A percentile compares a stretch with the other conserved stretches of the same genome.
Conservation (phyloP, 768 basidiomycete species). For the Phylloporus scabripes region DNA sequence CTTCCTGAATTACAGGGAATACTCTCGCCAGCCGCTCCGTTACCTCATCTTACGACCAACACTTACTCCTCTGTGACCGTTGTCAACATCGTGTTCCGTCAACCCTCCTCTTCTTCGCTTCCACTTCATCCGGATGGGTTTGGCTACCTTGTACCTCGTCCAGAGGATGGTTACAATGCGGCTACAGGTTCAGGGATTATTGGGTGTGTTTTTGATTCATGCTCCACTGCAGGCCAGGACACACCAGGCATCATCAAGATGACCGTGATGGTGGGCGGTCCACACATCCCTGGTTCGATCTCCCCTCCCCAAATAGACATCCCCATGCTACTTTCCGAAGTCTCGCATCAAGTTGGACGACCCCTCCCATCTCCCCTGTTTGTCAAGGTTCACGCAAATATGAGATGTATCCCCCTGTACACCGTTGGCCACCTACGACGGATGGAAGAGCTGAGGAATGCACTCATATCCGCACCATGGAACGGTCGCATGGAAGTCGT, state of each 20-base stretch:
- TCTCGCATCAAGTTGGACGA: conserved; percentile 43
- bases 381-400: conserved; percentile 49
- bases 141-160: conserved; percentile 89
- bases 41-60: conserved; percentile 69
- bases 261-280: conserved; percentile 89
- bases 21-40: conserved; percentile 34
- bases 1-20: conserved; percentile 47
- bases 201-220: conserved; percentile 89
- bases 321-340: conserved; percentile 22
- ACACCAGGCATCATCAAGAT: conserved; percentile 56
- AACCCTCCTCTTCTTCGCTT: conserved; percentile 30
- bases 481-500: conserved; percentile 52
- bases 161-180: conserved; percentile 46
- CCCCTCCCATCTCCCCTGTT: conserved; percentile 52
- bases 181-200: conserved; percentile 48
- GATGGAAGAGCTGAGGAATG: conserved; percentile 52
- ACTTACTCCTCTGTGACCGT: conserved; percentile 79
- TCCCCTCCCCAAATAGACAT: conserved; percentile 22
- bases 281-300: conserved; percentile 36
- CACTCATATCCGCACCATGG: conserved; percentile 41
- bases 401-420: conserved; percentile 74
- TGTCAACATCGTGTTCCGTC: conserved; percentile 79
- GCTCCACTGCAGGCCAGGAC: conserved; percentile 61
- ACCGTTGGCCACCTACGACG: conserved; percentile 65
- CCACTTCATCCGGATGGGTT: conserved; percentile 80